phyloP scores from a whole-genome alignment of 768 basidiomycete genomes.

The Auriscalpium microsporum region DNA sequence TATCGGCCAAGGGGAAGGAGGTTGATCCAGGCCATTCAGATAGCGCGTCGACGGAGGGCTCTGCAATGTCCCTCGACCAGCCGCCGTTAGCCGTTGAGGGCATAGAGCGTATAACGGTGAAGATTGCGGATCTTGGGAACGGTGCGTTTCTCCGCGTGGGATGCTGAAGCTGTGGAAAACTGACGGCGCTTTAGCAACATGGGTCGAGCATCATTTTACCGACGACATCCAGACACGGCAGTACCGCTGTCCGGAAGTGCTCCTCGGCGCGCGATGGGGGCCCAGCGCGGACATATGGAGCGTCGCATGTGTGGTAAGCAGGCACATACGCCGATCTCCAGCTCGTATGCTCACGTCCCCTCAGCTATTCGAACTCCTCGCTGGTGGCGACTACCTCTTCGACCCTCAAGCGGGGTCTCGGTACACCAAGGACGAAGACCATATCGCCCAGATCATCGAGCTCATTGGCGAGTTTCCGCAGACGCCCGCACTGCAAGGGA shows the following conservation, averaged over 20 bases:
- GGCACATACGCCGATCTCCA: conserved; percentile 19
- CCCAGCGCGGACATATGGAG: conserved; percentile 96
- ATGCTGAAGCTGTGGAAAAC: conserved; percentile 2
- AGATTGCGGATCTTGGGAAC: conserved; percentile 98
- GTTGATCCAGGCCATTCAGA: conserved; percentile 14
- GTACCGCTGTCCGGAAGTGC: conserved; percentile 96
- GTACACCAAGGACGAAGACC: conserved; percentile 94
- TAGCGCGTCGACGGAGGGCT: conserved; percentile 10
- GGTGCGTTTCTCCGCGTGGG: conserved; percentile 37
- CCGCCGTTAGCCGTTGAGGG: conserved; percentile 20
- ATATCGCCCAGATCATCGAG: conserved; percentile 97
- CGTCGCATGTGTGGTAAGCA: conserved; percentile 76
- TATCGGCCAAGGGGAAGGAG: conserved; percentile 20
- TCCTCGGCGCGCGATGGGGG: conserved; percentile 93
- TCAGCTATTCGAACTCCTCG: conserved; percentile 90
- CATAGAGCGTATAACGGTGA: conserved; percentile 79
- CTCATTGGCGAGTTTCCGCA: conserved; percentile 86
- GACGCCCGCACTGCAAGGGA: conserved; percentile 77
- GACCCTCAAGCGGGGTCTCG: conserved; percentile 92
- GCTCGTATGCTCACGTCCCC: background rate
- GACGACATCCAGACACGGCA: conserved; percentile 98
- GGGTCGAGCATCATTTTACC: conserved; percentile 94
- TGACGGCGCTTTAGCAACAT: conserved; percentile 46
- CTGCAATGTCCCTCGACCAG: conserved; percentile 24
- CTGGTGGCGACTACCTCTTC: conserved; percentile 96